phyloP scores from a whole-genome alignment of 2,329 filamentous ascomycete genomes.

The Calonectria pseudoturangicola region DNA sequence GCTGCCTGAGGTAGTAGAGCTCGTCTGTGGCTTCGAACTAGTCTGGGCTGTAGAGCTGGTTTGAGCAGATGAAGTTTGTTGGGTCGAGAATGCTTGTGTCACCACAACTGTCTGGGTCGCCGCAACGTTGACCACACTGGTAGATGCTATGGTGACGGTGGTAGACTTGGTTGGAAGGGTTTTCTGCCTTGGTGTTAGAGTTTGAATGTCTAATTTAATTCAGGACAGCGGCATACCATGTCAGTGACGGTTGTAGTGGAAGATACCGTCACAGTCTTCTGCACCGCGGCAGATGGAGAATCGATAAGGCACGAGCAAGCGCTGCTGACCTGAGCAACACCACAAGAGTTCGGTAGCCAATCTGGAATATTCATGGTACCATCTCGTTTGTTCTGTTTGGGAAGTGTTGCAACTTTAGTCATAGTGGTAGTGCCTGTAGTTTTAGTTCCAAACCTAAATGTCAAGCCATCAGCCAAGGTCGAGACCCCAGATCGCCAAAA shows the following conservation, averaged over 20 bases:
- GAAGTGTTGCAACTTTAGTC: background rate
- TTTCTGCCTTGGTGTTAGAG: background rate
- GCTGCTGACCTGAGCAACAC: background rate
- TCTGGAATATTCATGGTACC: background rate
- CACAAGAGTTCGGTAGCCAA: background rate
- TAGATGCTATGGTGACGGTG: background rate
- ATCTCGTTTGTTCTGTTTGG: background rate
- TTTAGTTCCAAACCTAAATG: slow-evolving; percentile 11
- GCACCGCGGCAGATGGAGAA: slow-evolving; percentile 12
- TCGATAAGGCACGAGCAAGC: slow-evolving; percentile 11
- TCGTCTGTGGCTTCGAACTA: background rate
- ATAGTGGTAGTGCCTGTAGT: slow-evolving; percentile 5
- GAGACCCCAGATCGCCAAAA: no score
- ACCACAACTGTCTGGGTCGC: background rate
- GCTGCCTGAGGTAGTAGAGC: background rate
- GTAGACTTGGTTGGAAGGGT: slow-evolving; percentile 3
- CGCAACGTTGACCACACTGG: slow-evolving; percentile 5
- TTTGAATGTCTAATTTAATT: background rate
- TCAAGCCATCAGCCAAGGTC: background rate
- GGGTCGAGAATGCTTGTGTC: background rate
- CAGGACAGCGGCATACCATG: background rate
- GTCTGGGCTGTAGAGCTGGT: background rate
- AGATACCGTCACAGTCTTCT: background rate
- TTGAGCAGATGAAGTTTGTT: background rate
- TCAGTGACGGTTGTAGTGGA: slow-evolving; percentile 3